Evolutionary conservation across 202 grass and related monocot genomes (phyloP).

Genomic region (Panicum hallii): DNA sequence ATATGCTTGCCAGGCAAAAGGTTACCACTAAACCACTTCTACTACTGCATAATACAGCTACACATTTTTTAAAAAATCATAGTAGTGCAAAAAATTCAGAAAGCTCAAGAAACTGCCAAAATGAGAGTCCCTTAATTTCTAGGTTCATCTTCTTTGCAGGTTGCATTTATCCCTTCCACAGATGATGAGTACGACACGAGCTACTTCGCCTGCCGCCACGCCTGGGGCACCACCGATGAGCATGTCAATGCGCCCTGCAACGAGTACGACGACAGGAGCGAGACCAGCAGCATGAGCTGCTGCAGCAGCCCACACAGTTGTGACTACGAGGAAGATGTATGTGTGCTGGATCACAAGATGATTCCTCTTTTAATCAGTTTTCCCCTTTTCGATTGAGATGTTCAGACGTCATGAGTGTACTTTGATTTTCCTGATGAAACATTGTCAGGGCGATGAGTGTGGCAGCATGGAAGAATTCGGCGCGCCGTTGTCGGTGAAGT

Average conservation of each 20-base stretch:
- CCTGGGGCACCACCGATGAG: slow-evolving; percentile 65
- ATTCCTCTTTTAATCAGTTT: neutral
- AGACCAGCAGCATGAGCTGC: slow-evolving; percentile 82
- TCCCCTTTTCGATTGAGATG: neutral
- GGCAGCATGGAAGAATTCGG: slow-evolving; percentile 93
- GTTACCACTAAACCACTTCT: slow-evolving; percentile 38
- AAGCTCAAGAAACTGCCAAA: slow-evolving; percentile 26
- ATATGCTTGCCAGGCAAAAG: slow-evolving; percentile 91
- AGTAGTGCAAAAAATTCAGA: neutral
- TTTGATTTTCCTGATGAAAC: neutral
- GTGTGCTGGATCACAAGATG: neutral
- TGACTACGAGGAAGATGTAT: slow-evolving; percentile 88
- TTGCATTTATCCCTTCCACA: slow-evolving; percentile 77
- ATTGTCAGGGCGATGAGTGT: slow-evolving; percentile 84
- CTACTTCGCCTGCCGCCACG: slow-evolving; percentile 85
- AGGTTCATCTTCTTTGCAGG: slow-evolving; percentile 54
- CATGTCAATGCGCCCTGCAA: slow-evolving; percentile 44
- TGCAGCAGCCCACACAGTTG: slow-evolving; percentile 75
- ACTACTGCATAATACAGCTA: neutral
- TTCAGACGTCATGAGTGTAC: neutral
- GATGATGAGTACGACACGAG: slow-evolving; percentile 97
- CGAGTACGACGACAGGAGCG: slow-evolving; percentile 71
- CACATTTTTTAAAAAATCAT: neutral
- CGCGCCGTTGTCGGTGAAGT: slow-evolving; percentile 68
- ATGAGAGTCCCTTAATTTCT: neutral